Base-by-base conservation (phyloP, 148 eudicot species). In the Rhododendron molle region DNA sequence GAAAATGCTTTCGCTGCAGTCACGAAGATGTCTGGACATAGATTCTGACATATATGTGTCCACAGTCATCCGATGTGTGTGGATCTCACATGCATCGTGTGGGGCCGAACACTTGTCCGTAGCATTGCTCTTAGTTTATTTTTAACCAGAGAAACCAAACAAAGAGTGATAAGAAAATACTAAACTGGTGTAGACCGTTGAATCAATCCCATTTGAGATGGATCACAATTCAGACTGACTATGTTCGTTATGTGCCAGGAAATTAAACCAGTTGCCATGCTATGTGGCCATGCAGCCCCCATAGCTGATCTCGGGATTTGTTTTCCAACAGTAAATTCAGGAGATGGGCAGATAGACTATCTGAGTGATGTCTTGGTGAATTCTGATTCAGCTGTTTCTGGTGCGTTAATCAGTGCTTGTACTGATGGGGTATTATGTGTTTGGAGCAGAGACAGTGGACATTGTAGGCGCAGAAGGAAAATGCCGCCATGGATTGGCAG, bases 401-500 rank as follows among this genome's bases (percentile, higher is more conserved):
- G 92, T 92, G 94, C 96, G 16, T 89, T 97, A 90, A 83, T 95
- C 71, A 95, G 98, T 90, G 99, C 89, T n/a, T 93, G 98, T 87
- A 88, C 92, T 82, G 98, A 95, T 90, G 98, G 99, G 84, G 96
- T 95, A 58, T 88, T 97, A 88, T 97, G 98, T 78, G 90, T 97
- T 78, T 97, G 99, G 99, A 94, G 95, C 89, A 92, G 98, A 89
- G 90, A 91, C 65, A 95, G 94, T 91, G 98, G 98, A 81, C 98
- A 94, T 81, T 97, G 99, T 85, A 95, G 94, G 87, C 91, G 98
- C 38, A 93, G 94, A 85, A 94, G 98, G 88, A 97, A 93, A 89
- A 79, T 97, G 92, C 99, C 98, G 78, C 95, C 99, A 82, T 97
- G 98, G 99, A 93, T 91, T 13, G 99, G 99, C 65, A 93, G 88